Conservation (phyloP, 768 basidiomycete species). For the Tylopilus sp. region DNA sequence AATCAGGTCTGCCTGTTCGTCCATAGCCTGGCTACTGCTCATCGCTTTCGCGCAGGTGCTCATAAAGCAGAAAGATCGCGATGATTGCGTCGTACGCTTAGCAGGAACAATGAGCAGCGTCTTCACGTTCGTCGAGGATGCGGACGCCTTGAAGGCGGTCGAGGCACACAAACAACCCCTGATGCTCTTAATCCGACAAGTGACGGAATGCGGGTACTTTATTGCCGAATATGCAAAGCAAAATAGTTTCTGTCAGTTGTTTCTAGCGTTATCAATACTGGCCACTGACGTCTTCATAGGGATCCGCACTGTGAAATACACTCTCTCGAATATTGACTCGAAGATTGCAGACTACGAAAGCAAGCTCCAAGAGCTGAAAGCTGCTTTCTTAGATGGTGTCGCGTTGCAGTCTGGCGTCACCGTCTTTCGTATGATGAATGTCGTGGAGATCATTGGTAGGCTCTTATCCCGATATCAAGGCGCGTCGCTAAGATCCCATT, state of each 20-base stretch:
- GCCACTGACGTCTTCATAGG: conserved; percentile 6
- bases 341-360: conserved; percentile 19
- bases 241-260: conserved; percentile 14
- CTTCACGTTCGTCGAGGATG: conserved; percentile 13
- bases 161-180: conserved; percentile 7
- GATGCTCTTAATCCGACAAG: conserved; percentile 15
- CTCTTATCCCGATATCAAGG: neutral
- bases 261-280: neutral
- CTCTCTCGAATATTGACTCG: conserved; percentile 15
- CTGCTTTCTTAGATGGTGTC: conserved; percentile 15
- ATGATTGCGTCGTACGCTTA: conserved; percentile 14
- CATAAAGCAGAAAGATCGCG: conserved; percentile 16
- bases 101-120: conserved; percentile 15
- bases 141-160: conserved; percentile 6
- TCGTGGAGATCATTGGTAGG: conserved; percentile 6
- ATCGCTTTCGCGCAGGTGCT: conserved; percentile 8
- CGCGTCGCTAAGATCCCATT: neutral
- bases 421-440: conserved; percentile 22
- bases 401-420: conserved; percentile 11
- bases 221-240: conserved; percentile 20
- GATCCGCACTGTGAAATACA: conserved; percentile 16
- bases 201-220: conserved; percentile 25
- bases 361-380: conserved; percentile 17
- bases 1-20: conserved; percentile 9
- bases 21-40: neutral